Conservation (phyloP, 345 rosid genomes). For the Ailanthus altissimus region DNA sequence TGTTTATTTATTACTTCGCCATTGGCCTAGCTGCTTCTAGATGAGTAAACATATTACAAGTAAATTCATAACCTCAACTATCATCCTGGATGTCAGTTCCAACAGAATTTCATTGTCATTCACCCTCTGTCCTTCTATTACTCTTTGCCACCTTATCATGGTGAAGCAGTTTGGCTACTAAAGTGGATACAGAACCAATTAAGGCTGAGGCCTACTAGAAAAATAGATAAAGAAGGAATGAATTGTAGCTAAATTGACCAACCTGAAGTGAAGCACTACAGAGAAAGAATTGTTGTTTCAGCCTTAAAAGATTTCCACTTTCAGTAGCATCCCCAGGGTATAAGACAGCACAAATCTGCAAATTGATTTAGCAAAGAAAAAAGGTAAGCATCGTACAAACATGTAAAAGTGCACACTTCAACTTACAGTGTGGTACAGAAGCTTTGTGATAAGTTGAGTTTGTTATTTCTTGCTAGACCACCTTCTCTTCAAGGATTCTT, state of each 20-base stretch:
- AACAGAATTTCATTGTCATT: not conserved
- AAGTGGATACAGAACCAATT: not conserved
- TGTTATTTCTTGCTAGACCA: not conserved
- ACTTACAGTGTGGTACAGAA: not conserved
- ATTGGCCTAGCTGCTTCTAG: not conserved
- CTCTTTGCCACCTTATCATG: not conserved
- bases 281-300: slow-evolving; percentile 95
- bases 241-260: slow-evolving; percentile 22
- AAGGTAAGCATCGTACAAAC: slow-evolving; percentile 16
- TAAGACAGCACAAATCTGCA: slow-evolving; percentile 91
- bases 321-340: slow-evolving; percentile 99
- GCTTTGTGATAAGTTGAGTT: not conserved
- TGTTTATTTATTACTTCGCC: not conserved
- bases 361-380: not conserved
- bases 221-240: not conserved
- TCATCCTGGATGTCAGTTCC: not conserved
- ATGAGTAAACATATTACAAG: not conserved
- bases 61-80: not conserved
- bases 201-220: not conserved
- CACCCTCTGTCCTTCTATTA: not conserved
- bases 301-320: slow-evolving; percentile 85
- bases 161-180: not conserved
- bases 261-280: slow-evolving; percentile 99
- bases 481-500: not conserved
- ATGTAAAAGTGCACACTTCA: not conserved